These are phyloP conservation scores for Botrytis sinoallii DNA, from an alignment of 2,329 filamentous ascomycete genomes.

Conservation along the genomic window DNA sequence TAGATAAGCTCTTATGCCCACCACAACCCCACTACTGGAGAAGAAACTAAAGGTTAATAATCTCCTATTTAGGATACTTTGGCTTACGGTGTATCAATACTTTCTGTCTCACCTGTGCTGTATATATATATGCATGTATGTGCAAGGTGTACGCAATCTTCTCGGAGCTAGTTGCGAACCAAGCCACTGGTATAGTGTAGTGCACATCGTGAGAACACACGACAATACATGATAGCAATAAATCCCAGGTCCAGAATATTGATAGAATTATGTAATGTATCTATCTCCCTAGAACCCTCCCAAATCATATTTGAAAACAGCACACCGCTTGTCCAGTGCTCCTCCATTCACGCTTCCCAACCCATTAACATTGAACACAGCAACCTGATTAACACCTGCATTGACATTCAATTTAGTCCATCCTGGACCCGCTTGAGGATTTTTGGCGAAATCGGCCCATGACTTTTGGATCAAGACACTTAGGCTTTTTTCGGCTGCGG, in stretches of 20 bases:
- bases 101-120: background rate
- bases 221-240: background rate
- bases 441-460: conserved; percentile 13
- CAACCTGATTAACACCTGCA: background rate
- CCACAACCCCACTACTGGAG: background rate
- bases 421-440: background rate
- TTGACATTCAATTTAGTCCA: background rate
- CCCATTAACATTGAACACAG: background rate
- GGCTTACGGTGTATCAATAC: background rate
- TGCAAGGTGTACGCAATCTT: background rate
- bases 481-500: background rate
- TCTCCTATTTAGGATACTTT: background rate
- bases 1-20: background rate
- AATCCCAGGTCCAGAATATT: background rate
- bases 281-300: background rate
- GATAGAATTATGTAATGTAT: background rate
- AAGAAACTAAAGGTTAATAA: background rate
- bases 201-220: background rate
- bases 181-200: background rate
- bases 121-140: background rate
- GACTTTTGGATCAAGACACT: conserved; percentile 4
- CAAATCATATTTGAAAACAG: background rate
- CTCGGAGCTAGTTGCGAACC: background rate
- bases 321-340: background rate
- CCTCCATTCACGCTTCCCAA: background rate